These are phyloP conservation scores for Coprinopsis sp. DNA, from an alignment of 768 basidiomycete genomes.

Conservation along the genomic window DNA sequence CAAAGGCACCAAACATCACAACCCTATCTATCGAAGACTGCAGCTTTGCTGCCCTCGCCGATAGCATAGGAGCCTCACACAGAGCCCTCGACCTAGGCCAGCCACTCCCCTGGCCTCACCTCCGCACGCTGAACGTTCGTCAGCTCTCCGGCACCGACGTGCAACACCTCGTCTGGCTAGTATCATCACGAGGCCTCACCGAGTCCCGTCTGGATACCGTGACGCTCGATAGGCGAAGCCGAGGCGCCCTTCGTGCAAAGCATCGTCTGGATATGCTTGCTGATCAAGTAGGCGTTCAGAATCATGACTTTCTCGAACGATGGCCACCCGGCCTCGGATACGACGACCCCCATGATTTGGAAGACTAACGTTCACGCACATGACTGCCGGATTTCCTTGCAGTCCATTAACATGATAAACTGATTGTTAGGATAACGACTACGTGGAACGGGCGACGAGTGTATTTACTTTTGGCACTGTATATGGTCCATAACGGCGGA, in stretches of 20 bases:
- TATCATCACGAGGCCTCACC: constrained; percentile 19
- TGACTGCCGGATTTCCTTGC: not conserved
- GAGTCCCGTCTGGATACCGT: constrained; percentile 13
- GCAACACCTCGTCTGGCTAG: constrained; percentile 26
- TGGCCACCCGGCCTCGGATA: constrained; percentile 40
- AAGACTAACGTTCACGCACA: not conserved
- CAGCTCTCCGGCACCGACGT: constrained; percentile 29
- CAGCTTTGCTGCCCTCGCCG: constrained; percentile 12
- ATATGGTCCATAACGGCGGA: too few species aligned
- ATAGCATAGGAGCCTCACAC: too few species aligned
- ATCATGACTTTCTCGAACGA: constrained; percentile 22
- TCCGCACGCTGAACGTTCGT: constrained; percentile 29
- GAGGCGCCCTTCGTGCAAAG: constrained; percentile 28
- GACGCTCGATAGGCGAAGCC: constrained; percentile 33
- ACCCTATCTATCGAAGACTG: constrained; percentile 26
- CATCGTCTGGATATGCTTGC: constrained; percentile 25
- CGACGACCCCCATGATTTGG: constrained; percentile 30
- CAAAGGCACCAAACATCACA: constrained; percentile 31
- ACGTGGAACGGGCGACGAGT: too few species aligned
- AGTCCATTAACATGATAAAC: too few species aligned
- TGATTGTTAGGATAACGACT: too few species aligned
- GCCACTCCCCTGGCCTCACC: constrained; percentile 29
- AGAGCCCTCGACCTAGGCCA: not conserved
- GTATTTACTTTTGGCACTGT: too few species aligned
- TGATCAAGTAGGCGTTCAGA: constrained; percentile 26